Evolutionary conservation across 768 basidiomycete species (phyloP).

Genomic region (Leccinellum rugosiceps): DNA sequence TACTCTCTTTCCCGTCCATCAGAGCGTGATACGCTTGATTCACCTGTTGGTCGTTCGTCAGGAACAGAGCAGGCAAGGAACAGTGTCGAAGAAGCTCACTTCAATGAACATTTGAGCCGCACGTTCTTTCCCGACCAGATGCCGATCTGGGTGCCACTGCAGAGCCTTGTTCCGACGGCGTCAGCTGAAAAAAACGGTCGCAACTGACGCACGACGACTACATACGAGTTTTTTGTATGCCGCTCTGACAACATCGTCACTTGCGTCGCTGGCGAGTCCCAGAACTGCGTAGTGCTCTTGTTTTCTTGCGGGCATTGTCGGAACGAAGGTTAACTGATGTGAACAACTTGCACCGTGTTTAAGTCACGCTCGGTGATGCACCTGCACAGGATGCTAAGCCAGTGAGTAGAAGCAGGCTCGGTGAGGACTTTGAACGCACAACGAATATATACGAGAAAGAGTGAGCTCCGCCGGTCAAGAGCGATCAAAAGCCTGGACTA

Average conservation of each 20-base stretch:
- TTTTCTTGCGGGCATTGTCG: constrained; percentile 29
- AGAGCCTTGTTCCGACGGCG: constrained; percentile 44
- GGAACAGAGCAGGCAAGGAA: neutral
- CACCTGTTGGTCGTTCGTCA: constrained; percentile 33
- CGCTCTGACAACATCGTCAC: constrained; percentile 49
- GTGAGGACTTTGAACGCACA: constrained; percentile 12
- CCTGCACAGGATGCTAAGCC: constrained; percentile 6
- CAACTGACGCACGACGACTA: constrained; percentile 19
- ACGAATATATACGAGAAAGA: constrained; percentile 27
- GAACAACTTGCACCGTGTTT: constrained; percentile 5
- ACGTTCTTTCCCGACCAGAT: constrained; percentile 46
- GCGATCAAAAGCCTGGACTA: constrained; percentile 19
- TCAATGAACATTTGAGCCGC: constrained; percentile 57
- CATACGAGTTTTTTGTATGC: constrained; percentile 64
- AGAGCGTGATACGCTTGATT: constrained; percentile 56
- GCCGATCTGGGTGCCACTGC: constrained; percentile 68
- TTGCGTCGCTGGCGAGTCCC: constrained; percentile 43
- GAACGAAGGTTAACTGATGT: constrained; percentile 11
- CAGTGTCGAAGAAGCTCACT: constrained; percentile 34
- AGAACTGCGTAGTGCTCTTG: constrained; percentile 40
- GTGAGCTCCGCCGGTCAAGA: constrained; percentile 22
- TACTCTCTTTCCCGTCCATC: constrained; percentile 40
- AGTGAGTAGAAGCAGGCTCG: constrained; percentile 7
- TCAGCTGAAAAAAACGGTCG: constrained; percentile 21
- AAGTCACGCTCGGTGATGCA: constrained; percentile 6